Base-by-base conservation (phyloP, 208 protist genomes). In the Trypanosoma cruzi region DNA sequence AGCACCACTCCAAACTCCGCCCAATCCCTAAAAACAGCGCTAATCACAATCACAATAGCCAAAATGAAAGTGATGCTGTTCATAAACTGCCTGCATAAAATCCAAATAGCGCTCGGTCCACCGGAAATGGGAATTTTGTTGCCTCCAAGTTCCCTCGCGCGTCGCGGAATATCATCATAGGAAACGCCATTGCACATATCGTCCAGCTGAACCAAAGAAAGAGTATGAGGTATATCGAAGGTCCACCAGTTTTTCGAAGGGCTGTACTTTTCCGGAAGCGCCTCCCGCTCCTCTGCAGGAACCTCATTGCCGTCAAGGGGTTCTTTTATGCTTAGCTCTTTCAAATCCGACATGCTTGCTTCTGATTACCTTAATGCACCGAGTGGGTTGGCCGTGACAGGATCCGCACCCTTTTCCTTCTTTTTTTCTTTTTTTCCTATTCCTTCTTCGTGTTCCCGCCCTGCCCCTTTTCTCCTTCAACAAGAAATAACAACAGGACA, bases 61-160 rank as follows among this genome's bases (percentile, higher is more conserved):
- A 97, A 80, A 61, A 97, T 85, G 28, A 95, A 65, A 24, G 86
- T 94, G 68, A 97, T 97, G 72, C 85, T 84, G 61, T 93, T 95
- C 73, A 95, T 72, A 64, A 94, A 95, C 57, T 97, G 89, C 28
- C 59, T 59, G 7, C 69, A 56, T 16, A 97, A 73, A 42, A 97
- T 86, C 63, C 77, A 62, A 22, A 86, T 68, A 77, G 82, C 85
- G 64, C 80, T 89, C 37, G 85, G 77, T 10, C 88, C 90, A 24
- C 88, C 84, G 48, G 80, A 75, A 77, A 96, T 90, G 29, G 85
- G 85, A 49, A 96, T 96, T 48, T 85, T 55, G 62, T 96, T 94
- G 77, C 82, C 72, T n/a, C 90, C 90, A 11, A 93, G 76, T 42
- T 77, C 82, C 59, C 73, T 71, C 20, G 75, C 84, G 66, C 86